Evolutionary conservation across 352 stramenopile species (phyloP).

Genomic region (Globisporangium viniferum): DNA sequence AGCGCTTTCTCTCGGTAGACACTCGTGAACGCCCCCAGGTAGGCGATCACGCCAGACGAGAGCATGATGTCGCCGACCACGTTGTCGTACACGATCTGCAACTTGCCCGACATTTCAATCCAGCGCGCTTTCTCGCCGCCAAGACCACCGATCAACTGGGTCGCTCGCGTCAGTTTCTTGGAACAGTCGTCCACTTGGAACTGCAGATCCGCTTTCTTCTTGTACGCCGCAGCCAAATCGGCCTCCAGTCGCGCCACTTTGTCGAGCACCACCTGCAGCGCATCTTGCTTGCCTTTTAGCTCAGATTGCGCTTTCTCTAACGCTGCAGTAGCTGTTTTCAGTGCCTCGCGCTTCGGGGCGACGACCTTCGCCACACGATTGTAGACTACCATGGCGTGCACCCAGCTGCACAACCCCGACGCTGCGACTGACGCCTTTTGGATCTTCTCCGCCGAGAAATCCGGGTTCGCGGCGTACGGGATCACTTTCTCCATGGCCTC

Average conservation of each 20-base stretch:
- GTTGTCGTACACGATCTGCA: slow-evolving; percentile 89
- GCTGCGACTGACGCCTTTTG: slow-evolving; percentile 93
- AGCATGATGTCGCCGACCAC: slow-evolving; percentile 93
- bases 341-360: slow-evolving; percentile 89
- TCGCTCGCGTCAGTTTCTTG: slow-evolving; percentile 90
- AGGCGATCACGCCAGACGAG: slow-evolving; percentile 92
- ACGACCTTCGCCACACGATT: slow-evolving; percentile 92
- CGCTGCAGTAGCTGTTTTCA: slow-evolving; percentile 87
- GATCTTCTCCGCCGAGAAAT: slow-evolving; percentile 94
- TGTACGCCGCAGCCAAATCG: slow-evolving; percentile 87
- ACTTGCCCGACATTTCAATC: slow-evolving; percentile 85
- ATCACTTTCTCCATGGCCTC: slow-evolving; percentile 92
- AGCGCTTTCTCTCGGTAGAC: slow-evolving; percentile 90
- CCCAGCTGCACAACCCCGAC: slow-evolving; percentile 93
- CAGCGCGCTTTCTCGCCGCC: slow-evolving; percentile 93
- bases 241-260: slow-evolving; percentile 89
- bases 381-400: slow-evolving; percentile 96
- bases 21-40: slow-evolving; percentile 92
- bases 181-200: slow-evolving; percentile 92
- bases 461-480: slow-evolving; percentile 77
- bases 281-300: slow-evolving; percentile 88
- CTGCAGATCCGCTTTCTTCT: slow-evolving; percentile 90
- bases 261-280: slow-evolving; percentile 90
- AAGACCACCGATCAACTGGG: slow-evolving; percentile 92
- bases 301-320: slow-evolving; percentile 85